Percentiles rank a stretch among this genome's conserved stretches.
These are phyloP conservation scores for Dryas drummondii DNA, from an alignment of 306 rosid genomes.

Conservation along the genomic window DNA sequence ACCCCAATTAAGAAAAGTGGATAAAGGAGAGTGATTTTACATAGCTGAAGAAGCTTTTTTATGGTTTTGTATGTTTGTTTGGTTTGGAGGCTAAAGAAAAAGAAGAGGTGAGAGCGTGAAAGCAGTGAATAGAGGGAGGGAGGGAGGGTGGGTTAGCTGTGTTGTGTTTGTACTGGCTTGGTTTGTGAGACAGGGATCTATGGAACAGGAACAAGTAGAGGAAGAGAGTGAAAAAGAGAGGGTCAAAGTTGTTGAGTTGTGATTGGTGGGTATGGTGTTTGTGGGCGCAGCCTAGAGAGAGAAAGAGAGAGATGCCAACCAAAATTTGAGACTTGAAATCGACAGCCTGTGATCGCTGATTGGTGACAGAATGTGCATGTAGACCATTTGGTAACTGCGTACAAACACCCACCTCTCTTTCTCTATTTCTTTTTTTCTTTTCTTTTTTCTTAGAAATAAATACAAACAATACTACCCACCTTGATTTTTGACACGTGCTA, in stretches of 20 bases:
- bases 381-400: conserved; percentile 18
- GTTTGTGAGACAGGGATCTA: conserved; percentile 44
- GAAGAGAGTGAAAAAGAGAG: conserved; percentile 26
- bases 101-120: conserved; percentile 14
- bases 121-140: conserved; percentile 35
- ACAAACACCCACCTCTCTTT: too few species aligned
- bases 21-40: not conserved
- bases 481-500: too few species aligned
- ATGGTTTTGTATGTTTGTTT: not conserved
- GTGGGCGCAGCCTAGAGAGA: conserved; percentile 33
- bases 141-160: conserved; percentile 26
- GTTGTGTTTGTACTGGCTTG: conserved; percentile 23
- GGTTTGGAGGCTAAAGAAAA: not conserved
- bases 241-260: conserved; percentile 60
- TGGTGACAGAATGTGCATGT: conserved; percentile 6
- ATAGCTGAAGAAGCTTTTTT: conserved; percentile 15
- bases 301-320: conserved; percentile 17
- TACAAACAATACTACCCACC: too few species aligned
- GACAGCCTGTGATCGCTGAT: conserved; percentile 37
- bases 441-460: too few species aligned
- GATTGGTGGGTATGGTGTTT: conserved; percentile 60
- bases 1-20: not conserved
- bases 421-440: too few species aligned
- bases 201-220: conserved; percentile 39
- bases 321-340: conserved; percentile 13